Percentiles rank a stretch among this genome's conserved stretches.
These are phyloP conservation scores for Chalciporus sphaerocephalus DNA, from an alignment of 768 basidiomycete species.

Conservation along the genomic window DNA sequence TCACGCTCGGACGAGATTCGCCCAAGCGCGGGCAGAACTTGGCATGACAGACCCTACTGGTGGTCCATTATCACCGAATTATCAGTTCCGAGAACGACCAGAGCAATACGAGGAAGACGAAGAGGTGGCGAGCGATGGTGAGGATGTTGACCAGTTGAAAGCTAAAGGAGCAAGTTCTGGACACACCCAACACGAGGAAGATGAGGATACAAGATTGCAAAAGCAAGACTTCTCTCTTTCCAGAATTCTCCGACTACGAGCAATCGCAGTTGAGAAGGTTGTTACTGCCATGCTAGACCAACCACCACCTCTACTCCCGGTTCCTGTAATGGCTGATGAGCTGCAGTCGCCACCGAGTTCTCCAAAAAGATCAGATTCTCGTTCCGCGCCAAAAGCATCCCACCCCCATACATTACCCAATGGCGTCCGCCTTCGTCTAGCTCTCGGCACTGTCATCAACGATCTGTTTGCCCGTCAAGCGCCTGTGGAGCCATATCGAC, in stretches of 20 bases:
- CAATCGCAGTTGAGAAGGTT: constrained; percentile 81
- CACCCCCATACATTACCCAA: constrained; percentile 70
- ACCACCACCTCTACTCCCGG: constrained; percentile 59
- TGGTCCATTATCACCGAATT: constrained; percentile 56
- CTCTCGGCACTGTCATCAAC: constrained; percentile 72
- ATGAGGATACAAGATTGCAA: constrained; percentile 54
- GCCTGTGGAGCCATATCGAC: constrained; percentile 38
- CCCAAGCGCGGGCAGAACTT: constrained; percentile 79
- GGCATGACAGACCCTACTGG: constrained; percentile 82
- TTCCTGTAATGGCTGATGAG: constrained; percentile 46
- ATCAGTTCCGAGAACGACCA: constrained; percentile 60
- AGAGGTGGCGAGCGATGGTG: constrained; percentile 60
- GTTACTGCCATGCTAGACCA: constrained; percentile 77
- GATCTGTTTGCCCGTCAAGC: constrained; percentile 75
- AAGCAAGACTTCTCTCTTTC: constrained; percentile 63
- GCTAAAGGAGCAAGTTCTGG: constrained; percentile 52
- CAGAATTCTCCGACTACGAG: constrained; percentile 59
- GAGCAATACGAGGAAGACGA: constrained; percentile 78
- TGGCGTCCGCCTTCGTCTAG: constrained; percentile 73
- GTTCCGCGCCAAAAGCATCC: constrained; percentile 25
- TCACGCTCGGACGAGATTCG: constrained; percentile 74
- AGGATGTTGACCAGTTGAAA: constrained; percentile 41
- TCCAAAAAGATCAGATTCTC: constrained; percentile 36
- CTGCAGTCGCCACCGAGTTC: constrained; percentile 48
- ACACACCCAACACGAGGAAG: constrained; percentile 48